Evolutionary conservation across 192 early-diverging fungal species (phyloP), one percentile per base, ranked within the genome.

Genomic region (Coemansia reversa): DNA sequence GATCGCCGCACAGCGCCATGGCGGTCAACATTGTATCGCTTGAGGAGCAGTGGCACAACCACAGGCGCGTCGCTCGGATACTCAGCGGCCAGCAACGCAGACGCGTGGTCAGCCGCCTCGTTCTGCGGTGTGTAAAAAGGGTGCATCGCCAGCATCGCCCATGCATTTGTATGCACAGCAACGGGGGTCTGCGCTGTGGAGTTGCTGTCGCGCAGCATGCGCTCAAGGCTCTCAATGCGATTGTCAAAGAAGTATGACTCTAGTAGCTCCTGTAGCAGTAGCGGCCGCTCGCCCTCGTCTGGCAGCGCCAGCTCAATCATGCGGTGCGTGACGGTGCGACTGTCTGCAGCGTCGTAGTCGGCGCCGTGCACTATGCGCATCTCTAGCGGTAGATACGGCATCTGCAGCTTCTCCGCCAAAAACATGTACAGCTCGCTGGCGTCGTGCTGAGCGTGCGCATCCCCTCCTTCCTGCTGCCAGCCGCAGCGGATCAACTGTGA

Each of bases 81-180:
- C 49, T 83, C 79, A 0, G 80, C 78, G 12, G 75, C 72, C 23
- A 57, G 9, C 9, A n/a, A 54, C 18, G 81, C 76, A 1, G 71
- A 58, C 8, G 77, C 77, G 4, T 60, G 55, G 22, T 78, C 80
- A 27, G 86, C 87, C 62, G 83, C 77, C 62, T 91, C 89, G 76
- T 86, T 91, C 45, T 81, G 78, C 16, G 85, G 84, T 16, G 83
- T 86, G 61, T 91, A 91, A 65, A 91, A 91, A 0, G 89, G 89
- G 7, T 88, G 66, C 24, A 91, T 67, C 39, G 88, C 84, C 30
- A 91, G 58, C 9, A 88, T 82, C 60, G 88, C 86, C 89, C 89
- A 91, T 11, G 89, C 89, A 35, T 85, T 84, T 4, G 87, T 88
- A 18, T 74, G 79, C 7, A 88, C 81, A 33, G 82, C 68, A 30